Conservation (phyloP, 345 rosid species). For the Eucalyptus polyanthemos region DNA sequence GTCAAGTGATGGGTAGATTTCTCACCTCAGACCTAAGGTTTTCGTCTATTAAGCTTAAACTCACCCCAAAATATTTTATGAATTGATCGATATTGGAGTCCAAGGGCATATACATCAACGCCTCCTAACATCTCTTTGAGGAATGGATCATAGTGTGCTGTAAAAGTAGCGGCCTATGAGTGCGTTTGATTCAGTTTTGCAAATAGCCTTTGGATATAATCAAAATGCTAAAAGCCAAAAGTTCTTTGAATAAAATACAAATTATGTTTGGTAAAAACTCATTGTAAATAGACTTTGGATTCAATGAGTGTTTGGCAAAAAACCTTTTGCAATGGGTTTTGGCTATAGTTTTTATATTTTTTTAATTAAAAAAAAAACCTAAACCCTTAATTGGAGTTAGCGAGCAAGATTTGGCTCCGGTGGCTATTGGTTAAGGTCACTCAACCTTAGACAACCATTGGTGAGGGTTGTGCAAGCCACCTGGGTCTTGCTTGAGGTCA, state of each 20-base stretch:
- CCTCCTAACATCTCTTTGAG: not conserved
- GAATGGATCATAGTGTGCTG: not conserved
- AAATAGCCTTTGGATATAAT: rapidly evolving
- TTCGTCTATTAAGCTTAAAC: not conserved
- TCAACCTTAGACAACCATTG: too few relatives aligned
- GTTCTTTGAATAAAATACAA: too few relatives aligned
- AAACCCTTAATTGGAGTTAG: rapidly evolving
- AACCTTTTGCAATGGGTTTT: too few relatives aligned
- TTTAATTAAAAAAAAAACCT: too few relatives aligned
- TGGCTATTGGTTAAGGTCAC: rapidly evolving
- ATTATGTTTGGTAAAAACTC: rapidly evolving
- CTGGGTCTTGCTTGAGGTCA: rapidly evolving
- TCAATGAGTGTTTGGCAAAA: too few relatives aligned
- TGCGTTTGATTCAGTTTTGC: rapidly evolving
- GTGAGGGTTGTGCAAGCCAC: too few relatives aligned
- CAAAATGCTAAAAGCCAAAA: too few relatives aligned
- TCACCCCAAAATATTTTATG: not conserved
- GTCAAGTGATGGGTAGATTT: not conserved
- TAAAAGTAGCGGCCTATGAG: rapidly evolving
- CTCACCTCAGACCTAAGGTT: not conserved
- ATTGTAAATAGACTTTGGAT: too few relatives aligned
- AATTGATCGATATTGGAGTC: not conserved
- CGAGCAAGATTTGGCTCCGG: rapidly evolving
- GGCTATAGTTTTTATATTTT: too few relatives aligned
- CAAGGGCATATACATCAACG: rapidly evolving